Percentiles rank a stretch among this genome's conserved stretches.
Evolutionary conservation across 345 rosid species (phyloP).

Genomic region (Lumnitzera racemosa): DNA sequence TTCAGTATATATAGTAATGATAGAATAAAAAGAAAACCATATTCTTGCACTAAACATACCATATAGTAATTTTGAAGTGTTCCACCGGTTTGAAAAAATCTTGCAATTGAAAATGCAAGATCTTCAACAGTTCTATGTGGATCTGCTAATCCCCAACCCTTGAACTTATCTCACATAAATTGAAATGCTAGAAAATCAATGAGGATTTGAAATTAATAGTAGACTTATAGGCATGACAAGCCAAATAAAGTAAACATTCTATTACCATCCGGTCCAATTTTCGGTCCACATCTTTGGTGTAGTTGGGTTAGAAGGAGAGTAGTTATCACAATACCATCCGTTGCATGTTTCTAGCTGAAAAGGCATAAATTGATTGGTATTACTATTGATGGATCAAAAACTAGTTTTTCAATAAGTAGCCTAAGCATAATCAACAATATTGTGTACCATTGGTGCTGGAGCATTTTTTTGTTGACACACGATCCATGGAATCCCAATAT

Average conservation of each 20-base stretch:
- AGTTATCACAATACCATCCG: slow-evolving; percentile 34
- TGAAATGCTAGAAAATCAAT: not conserved
- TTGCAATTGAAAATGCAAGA: slow-evolving; percentile 42
- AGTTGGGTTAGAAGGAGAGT: slow-evolving; percentile 13
- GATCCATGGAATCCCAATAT: slow-evolving; percentile 36
- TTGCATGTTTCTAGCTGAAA: slow-evolving; percentile 32
- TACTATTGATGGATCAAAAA: not conserved
- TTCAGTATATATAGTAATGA: not conserved
- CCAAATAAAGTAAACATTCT: too few species aligned
- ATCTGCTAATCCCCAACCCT: slow-evolving; percentile 25
- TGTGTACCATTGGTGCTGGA: slow-evolving; percentile 21
- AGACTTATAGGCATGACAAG: not conserved
- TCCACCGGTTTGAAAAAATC: slow-evolving; percentile 39
- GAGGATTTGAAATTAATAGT: not conserved
- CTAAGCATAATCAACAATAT: not conserved
- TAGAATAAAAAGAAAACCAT: not conserved
- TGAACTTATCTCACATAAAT: slow-evolving; percentile 19
- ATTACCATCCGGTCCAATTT: slow-evolving; percentile 39
- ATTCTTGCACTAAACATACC: slow-evolving; percentile 13
- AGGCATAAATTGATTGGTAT: too few species aligned
- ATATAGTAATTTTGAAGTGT: slow-evolving; percentile 36
- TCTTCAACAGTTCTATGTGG: slow-evolving; percentile 39
- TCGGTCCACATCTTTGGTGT: slow-evolving; percentile 46
- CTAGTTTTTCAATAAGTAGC: not conserved
- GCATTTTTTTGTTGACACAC: slow-evolving; percentile 40